Conservation (phyloP, 805 yeast genomes). For the Alloascoidea africana region DNA sequence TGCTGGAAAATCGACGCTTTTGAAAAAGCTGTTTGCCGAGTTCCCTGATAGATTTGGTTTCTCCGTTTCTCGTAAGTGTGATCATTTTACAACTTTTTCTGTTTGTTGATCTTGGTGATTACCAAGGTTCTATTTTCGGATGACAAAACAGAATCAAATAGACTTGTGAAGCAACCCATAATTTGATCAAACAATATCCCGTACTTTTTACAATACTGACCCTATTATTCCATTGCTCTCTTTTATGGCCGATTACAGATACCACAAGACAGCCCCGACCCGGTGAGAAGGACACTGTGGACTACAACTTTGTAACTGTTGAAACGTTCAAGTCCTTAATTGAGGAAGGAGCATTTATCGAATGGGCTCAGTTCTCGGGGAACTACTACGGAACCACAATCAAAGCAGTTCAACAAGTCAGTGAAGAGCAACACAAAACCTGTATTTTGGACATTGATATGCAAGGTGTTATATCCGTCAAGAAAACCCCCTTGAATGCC, state of each 20-base stretch:
- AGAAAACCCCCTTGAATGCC: slow-evolving; percentile 69
- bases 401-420: slow-evolving; percentile 67
- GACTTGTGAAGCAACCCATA: too few species aligned
- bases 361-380: slow-evolving; percentile 97
- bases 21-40: slow-evolving; percentile 81
- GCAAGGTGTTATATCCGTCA: slow-evolving; percentile 96
- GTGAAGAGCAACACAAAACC: slow-evolving; percentile 44
- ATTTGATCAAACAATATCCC: too few species aligned
- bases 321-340: slow-evolving; percentile 70
- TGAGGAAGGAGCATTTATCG: slow-evolving; percentile 65
- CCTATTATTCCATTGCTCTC: too few species aligned
- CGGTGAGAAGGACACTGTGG: slow-evolving; percentile 82
- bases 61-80: slow-evolving; percentile 54
- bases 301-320: slow-evolving; percentile 76
- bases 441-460: slow-evolving; percentile 95
- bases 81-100: background rate
- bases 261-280: slow-evolving; percentile 87
- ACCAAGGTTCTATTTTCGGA: too few species aligned
- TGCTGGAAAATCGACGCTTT: slow-evolving; percentile 87
- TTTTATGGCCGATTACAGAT: slow-evolving; percentile 21
- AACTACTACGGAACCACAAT: slow-evolving; percentile 93
- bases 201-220: too few species aligned
- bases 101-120: too few species aligned
- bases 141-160: too few species aligned
- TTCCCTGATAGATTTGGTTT: slow-evolving; percentile 86